These are phyloP conservation scores for Ophiostoma piceae DNA, from an alignment of 2,329 filamentous ascomycete species.

Conservation along the genomic window DNA sequence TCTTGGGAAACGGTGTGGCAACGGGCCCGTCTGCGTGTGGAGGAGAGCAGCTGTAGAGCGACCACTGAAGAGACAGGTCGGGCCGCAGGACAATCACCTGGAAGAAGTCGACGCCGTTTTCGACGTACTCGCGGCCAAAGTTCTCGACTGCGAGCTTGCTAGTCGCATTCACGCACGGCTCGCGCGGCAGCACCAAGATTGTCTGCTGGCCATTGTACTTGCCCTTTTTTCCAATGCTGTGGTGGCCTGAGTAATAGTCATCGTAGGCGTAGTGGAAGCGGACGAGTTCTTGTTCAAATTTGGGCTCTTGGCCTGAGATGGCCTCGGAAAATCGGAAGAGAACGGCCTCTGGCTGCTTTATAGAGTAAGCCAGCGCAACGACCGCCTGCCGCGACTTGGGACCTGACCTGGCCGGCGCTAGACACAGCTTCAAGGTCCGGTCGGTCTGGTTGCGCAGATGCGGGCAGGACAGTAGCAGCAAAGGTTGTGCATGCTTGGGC, in stretches of 20 bases:
- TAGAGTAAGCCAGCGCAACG: constrained; percentile 30
- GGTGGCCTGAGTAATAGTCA: not conserved
- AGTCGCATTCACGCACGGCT: not conserved
- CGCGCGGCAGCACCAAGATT: constrained; percentile 16
- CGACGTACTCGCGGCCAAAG: not conserved
- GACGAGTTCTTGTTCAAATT: constrained; percentile 28
- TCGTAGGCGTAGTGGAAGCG: constrained; percentile 8
- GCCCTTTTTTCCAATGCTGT: not conserved
- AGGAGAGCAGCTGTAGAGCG: constrained; percentile 12
- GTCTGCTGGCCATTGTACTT: constrained; percentile 22
- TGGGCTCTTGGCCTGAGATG: constrained; percentile 18
- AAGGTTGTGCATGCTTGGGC: constrained; percentile 25
- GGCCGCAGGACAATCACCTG: constrained; percentile 8
- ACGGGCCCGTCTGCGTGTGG: not conserved
- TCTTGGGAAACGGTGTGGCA: not conserved
- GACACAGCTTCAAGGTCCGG: constrained; percentile 38
- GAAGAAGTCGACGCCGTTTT: not conserved
- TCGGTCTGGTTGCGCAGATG: constrained; percentile 41
- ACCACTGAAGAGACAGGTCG: constrained; percentile 11
- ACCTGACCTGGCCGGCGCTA: constrained; percentile 30
- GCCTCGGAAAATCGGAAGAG: constrained; percentile 31
- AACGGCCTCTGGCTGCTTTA: constrained; percentile 26
- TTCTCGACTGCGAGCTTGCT: constrained; percentile 3
- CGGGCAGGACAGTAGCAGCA: constrained; percentile 40
- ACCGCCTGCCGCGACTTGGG: constrained; percentile 25